Percentiles rank a stretch among this genome's conserved stretches.
These are phyloP conservation scores for Verticillium klebahnii DNA, from an alignment of 2,329 filamentous ascomycete species.

Conservation along the genomic window DNA sequence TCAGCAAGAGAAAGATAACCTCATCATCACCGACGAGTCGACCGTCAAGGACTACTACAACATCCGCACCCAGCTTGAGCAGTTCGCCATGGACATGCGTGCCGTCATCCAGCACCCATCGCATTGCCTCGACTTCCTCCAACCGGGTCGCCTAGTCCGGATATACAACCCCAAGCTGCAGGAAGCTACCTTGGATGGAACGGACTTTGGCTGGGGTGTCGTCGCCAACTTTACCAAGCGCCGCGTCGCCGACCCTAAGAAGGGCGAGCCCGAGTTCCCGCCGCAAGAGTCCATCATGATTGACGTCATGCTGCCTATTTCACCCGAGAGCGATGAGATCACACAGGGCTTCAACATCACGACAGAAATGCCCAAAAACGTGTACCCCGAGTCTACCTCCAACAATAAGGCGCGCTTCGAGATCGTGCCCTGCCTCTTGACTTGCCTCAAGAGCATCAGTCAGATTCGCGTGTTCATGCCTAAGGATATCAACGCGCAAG, in stretches of 20 bases:
- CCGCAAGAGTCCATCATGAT: slow-evolving; percentile 77
- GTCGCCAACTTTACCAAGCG: slow-evolving; percentile 70
- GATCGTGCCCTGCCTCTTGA: slow-evolving; percentile 80
- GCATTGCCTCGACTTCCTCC: slow-evolving; percentile 79
- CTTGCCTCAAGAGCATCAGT: slow-evolving; percentile 78
- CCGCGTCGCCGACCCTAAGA: slow-evolving; percentile 51
- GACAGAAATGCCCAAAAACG: slow-evolving; percentile 55
- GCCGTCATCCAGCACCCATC: slow-evolving; percentile 88
- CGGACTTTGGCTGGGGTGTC: slow-evolving; percentile 93
- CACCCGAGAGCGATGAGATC: slow-evolving; percentile 44
- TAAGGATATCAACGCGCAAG: slow-evolving; percentile 62
- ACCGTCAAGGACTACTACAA: slow-evolving; percentile 94
- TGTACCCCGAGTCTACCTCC: slow-evolving; percentile 53
- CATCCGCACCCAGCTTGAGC: slow-evolving; percentile 76
- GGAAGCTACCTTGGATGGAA: slow-evolving; percentile 37
- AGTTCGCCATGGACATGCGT: slow-evolving; percentile 84
- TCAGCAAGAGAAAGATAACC: slow-evolving; percentile 67
- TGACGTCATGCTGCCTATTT: slow-evolving; percentile 69
- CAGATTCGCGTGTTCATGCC: slow-evolving; percentile 82
- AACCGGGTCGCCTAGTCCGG: slow-evolving; percentile 80
- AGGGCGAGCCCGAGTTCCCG: slow-evolving; percentile 61
- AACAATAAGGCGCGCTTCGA: slow-evolving; percentile 70
- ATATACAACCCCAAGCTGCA: slow-evolving; percentile 64
- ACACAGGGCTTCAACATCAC: slow-evolving; percentile 26
- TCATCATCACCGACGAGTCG: slow-evolving; percentile 78